Percentiles rank a stretch among this genome's conserved stretches.
phyloP scores from a whole-genome alignment of 2,329 filamentous ascomycete species.

The Calonectria honghensis region DNA sequence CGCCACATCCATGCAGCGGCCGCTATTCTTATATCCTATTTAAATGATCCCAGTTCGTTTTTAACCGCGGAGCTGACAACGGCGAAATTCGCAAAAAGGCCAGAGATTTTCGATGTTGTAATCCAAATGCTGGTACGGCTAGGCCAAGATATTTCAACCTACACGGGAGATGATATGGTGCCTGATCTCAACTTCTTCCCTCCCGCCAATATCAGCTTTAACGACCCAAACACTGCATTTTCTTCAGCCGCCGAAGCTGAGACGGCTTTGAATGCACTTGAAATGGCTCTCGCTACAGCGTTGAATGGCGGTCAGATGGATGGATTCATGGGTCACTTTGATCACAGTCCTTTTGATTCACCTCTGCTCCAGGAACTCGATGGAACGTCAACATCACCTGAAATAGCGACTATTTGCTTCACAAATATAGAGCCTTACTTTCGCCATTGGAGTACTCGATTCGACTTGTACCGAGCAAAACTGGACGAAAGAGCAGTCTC shows the following conservation, averaged over 20 bases:
- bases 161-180: not conserved
- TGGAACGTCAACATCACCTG: not conserved
- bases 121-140: not conserved
- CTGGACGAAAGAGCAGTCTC: not conserved
- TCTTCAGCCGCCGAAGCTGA: not conserved
- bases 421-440: not conserved
- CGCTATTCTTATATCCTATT: not conserved
- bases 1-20: not conserved
- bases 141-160: not conserved
- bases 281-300: not conserved
- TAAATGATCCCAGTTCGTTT: not conserved
- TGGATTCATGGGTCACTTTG: not conserved
- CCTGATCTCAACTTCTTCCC: not conserved
- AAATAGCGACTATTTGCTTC: not conserved
- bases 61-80: not conserved
- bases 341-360: not conserved
- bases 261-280: not conserved
- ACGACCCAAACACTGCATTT: not conserved
- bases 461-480: not conserved
- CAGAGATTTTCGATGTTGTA: not conserved
- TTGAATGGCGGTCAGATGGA: not conserved
- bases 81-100: not conserved
- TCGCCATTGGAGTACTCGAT: not conserved
- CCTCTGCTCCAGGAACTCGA: not conserved
- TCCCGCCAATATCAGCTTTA: not conserved